These are phyloP conservation scores for Miscanthus sacchariflorus DNA, from an alignment of 202 grass and related monocot genomes.

Conservation along the genomic window DNA sequence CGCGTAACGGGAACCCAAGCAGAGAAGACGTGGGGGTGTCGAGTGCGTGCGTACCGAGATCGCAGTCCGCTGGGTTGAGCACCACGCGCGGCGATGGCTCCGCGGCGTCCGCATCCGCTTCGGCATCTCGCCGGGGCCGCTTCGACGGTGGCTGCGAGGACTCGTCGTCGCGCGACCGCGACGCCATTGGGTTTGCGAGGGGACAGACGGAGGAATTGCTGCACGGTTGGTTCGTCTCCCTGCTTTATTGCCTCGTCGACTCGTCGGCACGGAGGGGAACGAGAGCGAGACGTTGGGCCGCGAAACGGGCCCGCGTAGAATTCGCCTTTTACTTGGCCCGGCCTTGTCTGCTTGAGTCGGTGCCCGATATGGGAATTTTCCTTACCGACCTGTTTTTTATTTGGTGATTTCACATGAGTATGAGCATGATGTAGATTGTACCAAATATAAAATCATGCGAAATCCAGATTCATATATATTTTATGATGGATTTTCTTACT, in stretches of 20 bases:
- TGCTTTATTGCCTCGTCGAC: neutral
- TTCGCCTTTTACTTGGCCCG: neutral
- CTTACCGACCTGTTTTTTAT: neutral
- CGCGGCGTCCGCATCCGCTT: neutral
- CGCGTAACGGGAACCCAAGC: neutral
- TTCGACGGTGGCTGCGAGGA: slow-evolving; percentile 21
- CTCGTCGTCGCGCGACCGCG: slow-evolving; percentile 39
- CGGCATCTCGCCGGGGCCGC: slow-evolving; percentile 9
- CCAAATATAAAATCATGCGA: neutral
- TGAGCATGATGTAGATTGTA: no score
- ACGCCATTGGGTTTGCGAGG: slow-evolving; percentile 39
- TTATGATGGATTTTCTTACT: no score
- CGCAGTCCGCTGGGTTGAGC: slow-evolving; percentile 76
- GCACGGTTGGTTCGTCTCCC: neutral
- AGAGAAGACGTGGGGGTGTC: neutral
- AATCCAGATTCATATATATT: neutral
- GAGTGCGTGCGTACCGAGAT: slow-evolving; percentile 57
- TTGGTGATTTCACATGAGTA: neutral
- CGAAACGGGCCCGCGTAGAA: neutral
- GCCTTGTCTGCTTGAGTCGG: neutral
- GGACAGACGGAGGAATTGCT: neutral
- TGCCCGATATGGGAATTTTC: neutral
- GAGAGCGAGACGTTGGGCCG: neutral
- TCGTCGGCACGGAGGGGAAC: neutral
- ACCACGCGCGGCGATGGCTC: slow-evolving; percentile 22